Conservation (phyloP, 139 green algal species). For the Auxenochlorella protothecoides region DNA sequence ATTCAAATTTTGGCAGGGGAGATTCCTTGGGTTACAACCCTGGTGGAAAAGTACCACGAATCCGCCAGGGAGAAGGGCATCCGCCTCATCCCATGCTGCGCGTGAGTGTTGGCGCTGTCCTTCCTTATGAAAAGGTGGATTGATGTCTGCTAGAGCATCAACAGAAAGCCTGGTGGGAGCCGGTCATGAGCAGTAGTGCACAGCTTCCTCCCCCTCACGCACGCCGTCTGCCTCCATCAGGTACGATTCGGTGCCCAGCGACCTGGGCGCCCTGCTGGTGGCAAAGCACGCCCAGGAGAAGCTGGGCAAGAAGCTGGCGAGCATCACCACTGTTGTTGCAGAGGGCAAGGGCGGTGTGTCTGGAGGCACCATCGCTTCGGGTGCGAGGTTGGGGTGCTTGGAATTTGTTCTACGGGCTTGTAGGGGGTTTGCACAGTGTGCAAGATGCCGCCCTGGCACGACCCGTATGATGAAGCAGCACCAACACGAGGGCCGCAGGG, state of each 20-base stretch:
- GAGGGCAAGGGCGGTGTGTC: slow-evolving; percentile 30
- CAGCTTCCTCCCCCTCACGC: too few relatives aligned
- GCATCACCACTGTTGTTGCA: slow-evolving; percentile 28
- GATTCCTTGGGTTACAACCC: slow-evolving; percentile 47
- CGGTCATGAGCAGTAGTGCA: too few relatives aligned
- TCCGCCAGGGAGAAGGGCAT: slow-evolving; percentile 34
- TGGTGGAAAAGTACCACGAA: slow-evolving; percentile 48
- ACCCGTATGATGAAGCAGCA: too few relatives aligned
- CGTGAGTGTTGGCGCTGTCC: not conserved
- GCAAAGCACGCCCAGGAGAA: slow-evolving; percentile 33
- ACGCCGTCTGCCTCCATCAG: slow-evolving; percentile 7
- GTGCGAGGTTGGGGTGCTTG: not conserved
- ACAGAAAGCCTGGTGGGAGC: too few relatives aligned
- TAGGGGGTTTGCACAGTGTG: too few relatives aligned
- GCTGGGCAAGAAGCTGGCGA: slow-evolving; percentile 30
- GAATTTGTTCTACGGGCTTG: too few relatives aligned
- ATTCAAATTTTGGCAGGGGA: slow-evolving; percentile 41
- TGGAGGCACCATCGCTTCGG: slow-evolving; percentile 52
- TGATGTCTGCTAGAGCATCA: too few relatives aligned
- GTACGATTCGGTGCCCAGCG: slow-evolving; percentile 78
- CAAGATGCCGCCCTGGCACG: too few relatives aligned
- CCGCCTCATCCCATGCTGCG: slow-evolving; percentile 65
- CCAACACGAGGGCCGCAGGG: too few relatives aligned
- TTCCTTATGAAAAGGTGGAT: not conserved
- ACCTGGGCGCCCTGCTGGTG: slow-evolving; percentile 62